Percentiles rank a stretch among this genome's conserved stretches.
phyloP scores from a whole-genome alignment of 106 monocot species.

The Acorus calamus region DNA sequence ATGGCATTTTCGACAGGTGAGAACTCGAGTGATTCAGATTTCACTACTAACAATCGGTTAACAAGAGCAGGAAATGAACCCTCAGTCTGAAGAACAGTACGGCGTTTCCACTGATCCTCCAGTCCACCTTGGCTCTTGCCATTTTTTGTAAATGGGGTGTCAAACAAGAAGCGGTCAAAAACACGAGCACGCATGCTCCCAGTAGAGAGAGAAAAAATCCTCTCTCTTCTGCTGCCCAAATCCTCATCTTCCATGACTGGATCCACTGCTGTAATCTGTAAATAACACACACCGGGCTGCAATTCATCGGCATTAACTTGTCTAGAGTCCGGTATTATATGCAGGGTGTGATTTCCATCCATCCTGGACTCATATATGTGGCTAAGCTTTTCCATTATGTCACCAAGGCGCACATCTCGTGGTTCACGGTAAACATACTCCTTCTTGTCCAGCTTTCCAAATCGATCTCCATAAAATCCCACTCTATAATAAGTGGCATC shows the following conservation, averaged over 20 bases:
- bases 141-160: constrained; percentile 98
- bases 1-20: constrained; percentile 99
- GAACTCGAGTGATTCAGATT: constrained; percentile 90
- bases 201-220: constrained; percentile 72
- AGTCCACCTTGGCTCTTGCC: constrained; percentile 94
- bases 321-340: constrained; percentile 96
- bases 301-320: constrained; percentile 94
- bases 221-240: constrained; percentile 79
- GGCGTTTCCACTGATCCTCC: constrained; percentile 96
- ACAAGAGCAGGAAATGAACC: constrained; percentile 97
- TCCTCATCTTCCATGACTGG: constrained; percentile 99
- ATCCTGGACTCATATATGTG: constrained; percentile 83
- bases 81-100: constrained; percentile 82
- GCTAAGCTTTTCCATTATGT: constrained; percentile 98
- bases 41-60: constrained; percentile 72
- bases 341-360: constrained; percentile 71
- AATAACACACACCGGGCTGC: constrained; percentile 88
- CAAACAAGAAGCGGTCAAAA: constrained; percentile 90
- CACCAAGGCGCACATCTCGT: constrained; percentile 86
- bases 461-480: constrained; percentile 83
- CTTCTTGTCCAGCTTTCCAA: constrained; percentile 71
- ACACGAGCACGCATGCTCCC: constrained; percentile 75
- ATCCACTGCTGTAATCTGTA: constrained; percentile 97
- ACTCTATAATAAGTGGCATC: constrained; percentile 98
- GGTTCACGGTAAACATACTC: constrained; percentile 93